A percentile compares a stretch with the other conserved stretches of the same genome.
Conservation (phyloP, 371 early-diverging fungal genomes). For the Apophysomyces variabilis region DNA sequence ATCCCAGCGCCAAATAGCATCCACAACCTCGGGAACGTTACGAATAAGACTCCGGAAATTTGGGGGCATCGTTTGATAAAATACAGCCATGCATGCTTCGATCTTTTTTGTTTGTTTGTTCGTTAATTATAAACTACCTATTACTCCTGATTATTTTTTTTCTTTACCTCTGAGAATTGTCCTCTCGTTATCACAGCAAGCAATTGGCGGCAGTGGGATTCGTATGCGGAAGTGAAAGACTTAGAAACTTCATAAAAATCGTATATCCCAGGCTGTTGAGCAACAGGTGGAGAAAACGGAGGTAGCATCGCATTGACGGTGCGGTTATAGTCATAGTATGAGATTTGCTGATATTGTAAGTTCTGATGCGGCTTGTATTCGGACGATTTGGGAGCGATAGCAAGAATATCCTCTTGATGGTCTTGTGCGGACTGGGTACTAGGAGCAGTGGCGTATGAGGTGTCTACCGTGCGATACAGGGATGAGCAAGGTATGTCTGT, state of each 20-base stretch:
- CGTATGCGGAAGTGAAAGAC: conserved; percentile 10
- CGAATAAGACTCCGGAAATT: conserved; percentile 22
- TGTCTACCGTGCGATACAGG: background rate
- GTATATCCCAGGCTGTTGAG: background rate
- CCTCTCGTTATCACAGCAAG: conserved; percentile 14
- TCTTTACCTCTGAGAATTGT: conserved; percentile 14
- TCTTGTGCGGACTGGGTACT: background rate
- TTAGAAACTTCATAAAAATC: background rate
- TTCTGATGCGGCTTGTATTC: background rate
- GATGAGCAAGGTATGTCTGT: background rate
- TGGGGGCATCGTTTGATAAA: conserved; percentile 35
- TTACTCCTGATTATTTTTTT: background rate
- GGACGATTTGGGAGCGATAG: background rate
- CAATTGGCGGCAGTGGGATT: conserved; percentile 21
- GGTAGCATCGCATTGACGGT: background rate
- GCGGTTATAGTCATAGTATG: background rate
- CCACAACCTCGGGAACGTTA: conserved; percentile 37
- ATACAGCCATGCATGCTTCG: conserved; percentile 13
- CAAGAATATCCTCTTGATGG: background rate
- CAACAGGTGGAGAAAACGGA: background rate
- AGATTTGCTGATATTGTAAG: background rate
- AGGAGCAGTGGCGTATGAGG: background rate
- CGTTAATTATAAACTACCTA: background rate
- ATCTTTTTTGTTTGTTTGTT: conserved; percentile 6
- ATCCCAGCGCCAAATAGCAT: conserved; percentile 61